phyloP scores from a whole-genome alignment of 768 basidiomycete genomes.

The Sarcomyxa edulis region DNA sequence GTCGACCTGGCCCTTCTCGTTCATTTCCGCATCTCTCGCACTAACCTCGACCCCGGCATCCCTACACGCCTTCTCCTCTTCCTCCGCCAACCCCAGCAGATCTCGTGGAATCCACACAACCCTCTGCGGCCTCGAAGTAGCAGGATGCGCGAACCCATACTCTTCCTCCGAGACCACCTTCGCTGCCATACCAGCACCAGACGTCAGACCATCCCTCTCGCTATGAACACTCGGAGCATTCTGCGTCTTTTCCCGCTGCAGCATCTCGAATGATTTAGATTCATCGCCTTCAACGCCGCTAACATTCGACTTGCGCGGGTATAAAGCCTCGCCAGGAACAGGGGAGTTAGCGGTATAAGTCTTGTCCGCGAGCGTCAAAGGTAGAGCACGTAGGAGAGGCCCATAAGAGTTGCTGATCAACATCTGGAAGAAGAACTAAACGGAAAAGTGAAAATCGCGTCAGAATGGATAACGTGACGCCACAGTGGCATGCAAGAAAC shows the following conservation, averaged over 20 bases:
- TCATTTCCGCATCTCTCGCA: constrained; percentile 46
- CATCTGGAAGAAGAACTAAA: constrained; percentile 69
- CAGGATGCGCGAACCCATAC: constrained; percentile 87
- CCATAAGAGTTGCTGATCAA: constrained; percentile 76
- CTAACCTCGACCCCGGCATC: constrained; percentile 48
- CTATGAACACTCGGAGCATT: too few relatives aligned
- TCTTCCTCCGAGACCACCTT: constrained; percentile 24
- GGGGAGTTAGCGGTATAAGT: constrained; percentile 34
- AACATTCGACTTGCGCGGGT: too few relatives aligned
- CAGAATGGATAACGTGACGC: too few relatives aligned
- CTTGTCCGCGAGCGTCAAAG: constrained; percentile 73
- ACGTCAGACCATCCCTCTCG: constrained; percentile 9
- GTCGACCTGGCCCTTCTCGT: constrained; percentile 56
- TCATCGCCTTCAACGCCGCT: constrained; percentile 12
- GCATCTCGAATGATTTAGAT: constrained; percentile 8
- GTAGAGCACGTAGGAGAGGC: constrained; percentile 71
- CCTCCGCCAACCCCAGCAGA: constrained; percentile 51
- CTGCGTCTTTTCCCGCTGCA: constrained; percentile 9
- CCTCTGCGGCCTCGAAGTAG: constrained; percentile 65
- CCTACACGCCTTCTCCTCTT: constrained; percentile 54
- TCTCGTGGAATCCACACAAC: constrained; percentile 86
- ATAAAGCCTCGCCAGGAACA: neutral
- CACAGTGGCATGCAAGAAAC: constrained; percentile 16
- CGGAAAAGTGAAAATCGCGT: constrained; percentile 17
- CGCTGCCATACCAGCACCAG: neutral